Evolutionary conservation across 2,329 filamentous ascomycete species (phyloP), one percentile per base, ranked within the genome.

Genomic region (Diaporthe capsici): DNA sequence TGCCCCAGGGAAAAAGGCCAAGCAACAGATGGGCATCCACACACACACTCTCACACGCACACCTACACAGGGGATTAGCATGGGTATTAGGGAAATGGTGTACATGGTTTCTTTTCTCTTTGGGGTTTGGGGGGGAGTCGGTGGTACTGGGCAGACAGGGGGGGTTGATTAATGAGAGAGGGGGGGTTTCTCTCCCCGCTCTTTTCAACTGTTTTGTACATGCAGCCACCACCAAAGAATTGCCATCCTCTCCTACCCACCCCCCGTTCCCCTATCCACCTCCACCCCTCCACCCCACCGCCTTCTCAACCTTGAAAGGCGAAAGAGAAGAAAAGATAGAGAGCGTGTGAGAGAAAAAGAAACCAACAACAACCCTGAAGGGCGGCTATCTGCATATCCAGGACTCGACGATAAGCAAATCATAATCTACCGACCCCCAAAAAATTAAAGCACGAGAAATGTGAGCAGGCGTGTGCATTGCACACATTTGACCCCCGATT

Each of bases 331-430:
- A 44, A 63, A 44, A 44, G 9, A 22, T 6, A 20, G 25, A 28
- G n/a, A 3, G 37, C 3, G 34, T 10, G n/a, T n/a, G n/a, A n/a
- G 10, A 12, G 3, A 39, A 39, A 39, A 39, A 39, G 37, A 39
- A 39, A 39, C 10, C 37, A 39, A 13, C 37, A 39, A 39, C 37
- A 39, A 12, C 37, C 37, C 12, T 39, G 44, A 74, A 74, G 60
- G 72, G 76, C 74, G 73, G 71, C 61, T 76, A 76, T 74, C 67
- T 74, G 74, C 71, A 76, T 77, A 61, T 72, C 58, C 42, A 60
- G 58, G 71, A 76, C 61, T 57, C 34, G 55, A 72, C 22, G 68
- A 71, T 71, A 60, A 60, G 68, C 57, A 73, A 67, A 77, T 39
- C 60, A 67, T 58, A 58, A 70, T 57, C 28, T 65, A 37, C 74